Conservation (phyloP, 371 early-diverging fungal species). For the Mucor circinelloides region DNA sequence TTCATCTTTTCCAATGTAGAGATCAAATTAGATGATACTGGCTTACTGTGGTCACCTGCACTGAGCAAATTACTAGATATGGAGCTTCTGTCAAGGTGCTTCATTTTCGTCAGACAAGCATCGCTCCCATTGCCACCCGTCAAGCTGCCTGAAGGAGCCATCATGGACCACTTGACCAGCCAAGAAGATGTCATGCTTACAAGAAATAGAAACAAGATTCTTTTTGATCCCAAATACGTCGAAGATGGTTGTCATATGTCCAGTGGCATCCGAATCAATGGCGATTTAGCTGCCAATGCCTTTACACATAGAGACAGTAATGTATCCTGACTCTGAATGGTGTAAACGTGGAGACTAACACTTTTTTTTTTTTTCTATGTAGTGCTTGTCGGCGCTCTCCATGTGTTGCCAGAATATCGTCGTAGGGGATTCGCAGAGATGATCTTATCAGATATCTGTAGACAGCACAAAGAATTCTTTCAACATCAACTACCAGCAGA, state of each 20-base stretch:
- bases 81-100: neutral
- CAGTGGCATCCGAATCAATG: conserved; percentile 4
- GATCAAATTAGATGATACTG: neutral
- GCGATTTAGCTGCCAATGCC: conserved; percentile 15
- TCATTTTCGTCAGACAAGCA: conserved; percentile 4
- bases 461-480: neutral
- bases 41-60: conserved; percentile 5
- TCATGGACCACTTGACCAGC: neutral
- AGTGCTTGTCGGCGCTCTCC: conserved; percentile 15
- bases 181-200: neutral
- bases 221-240: conserved; percentile 1
- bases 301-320: conserved; percentile 16
- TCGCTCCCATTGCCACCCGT: neutral
- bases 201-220: neutral
- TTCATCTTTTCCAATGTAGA: neutral
- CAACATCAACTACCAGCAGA: neutral
- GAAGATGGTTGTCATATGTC: conserved; percentile 5
- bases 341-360: neutral
- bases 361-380: neutral
- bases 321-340: neutral
- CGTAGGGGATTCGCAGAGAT: conserved; percentile 10
- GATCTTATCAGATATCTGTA: conserved; percentile 1
- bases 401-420: conserved; percentile 11
- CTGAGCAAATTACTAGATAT: neutral
- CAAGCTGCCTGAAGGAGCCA: neutral